A percentile compares a stretch with the other conserved stretches of the same genome.
Conservation (phyloP, 305 asterid genomes). For the Ilex paraguariensis region DNA sequence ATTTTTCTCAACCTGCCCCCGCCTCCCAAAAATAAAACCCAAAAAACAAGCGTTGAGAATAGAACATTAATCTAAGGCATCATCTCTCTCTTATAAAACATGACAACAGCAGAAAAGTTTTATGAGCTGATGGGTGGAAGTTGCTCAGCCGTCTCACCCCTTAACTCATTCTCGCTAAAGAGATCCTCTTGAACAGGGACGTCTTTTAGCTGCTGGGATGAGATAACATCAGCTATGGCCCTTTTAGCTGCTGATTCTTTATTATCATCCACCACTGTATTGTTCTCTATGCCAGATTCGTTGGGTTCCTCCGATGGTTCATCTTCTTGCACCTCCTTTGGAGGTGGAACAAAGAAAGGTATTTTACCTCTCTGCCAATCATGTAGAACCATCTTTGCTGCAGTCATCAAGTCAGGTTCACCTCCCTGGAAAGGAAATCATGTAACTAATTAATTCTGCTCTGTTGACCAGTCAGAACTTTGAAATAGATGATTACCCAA, state of each 20-base stretch:
- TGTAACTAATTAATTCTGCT: not conserved
- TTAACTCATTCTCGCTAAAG: conserved; percentile 60
- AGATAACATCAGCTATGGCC: conserved; percentile 57
- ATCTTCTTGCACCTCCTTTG: conserved; percentile 38
- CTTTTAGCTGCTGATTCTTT: conserved; percentile 48
- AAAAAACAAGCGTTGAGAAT: too few species aligned
- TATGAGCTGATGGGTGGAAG: conserved; percentile 9
- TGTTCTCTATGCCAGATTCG: conserved; percentile 21
- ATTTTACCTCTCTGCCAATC: conserved; percentile 97
- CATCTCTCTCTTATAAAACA: too few species aligned
- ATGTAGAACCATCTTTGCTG: conserved; percentile 89
- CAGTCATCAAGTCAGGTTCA: conserved; percentile 85
- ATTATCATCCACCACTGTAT: conserved; percentile 24
- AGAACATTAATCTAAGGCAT: too few species aligned
- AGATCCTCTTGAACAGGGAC: conserved; percentile 72
- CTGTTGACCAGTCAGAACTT: too few species aligned
- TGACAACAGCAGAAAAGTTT: not conserved
- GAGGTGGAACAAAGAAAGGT: conserved; percentile 84
- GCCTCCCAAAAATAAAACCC: too few species aligned
- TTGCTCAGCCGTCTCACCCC: conserved; percentile 34
- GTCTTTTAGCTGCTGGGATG: conserved; percentile 62
- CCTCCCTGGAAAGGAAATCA: conserved; percentile 60
- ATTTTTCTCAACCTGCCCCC: too few species aligned
- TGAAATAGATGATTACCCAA: too few species aligned
- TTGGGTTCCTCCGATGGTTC: conserved; percentile 24